Evolutionary conservation across 495 filamentous ascomycete genomes (phyloP).

Genomic region (Penicillium maclennaniae): DNA sequence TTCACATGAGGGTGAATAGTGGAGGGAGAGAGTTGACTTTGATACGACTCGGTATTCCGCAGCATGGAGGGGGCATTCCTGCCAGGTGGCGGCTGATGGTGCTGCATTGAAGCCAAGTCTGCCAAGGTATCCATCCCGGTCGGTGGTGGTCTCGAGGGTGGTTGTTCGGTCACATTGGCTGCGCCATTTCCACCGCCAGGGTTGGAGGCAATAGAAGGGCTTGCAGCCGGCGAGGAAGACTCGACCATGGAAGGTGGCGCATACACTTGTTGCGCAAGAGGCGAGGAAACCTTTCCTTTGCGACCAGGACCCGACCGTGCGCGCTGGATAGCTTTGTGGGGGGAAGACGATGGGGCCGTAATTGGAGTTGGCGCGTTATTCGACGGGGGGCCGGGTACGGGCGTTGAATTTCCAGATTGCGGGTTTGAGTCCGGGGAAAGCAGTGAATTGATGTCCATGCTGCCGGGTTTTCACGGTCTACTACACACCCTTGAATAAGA

Average conservation of each 20-base stretch:
- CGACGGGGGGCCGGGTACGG: slow-evolving; percentile 34
- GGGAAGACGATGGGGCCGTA: slow-evolving; percentile 26
- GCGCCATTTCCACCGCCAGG: slow-evolving; percentile 32
- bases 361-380: slow-evolving; percentile 27
- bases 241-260: slow-evolving; percentile 32
- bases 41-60: slow-evolving; percentile 45
- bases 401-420: slow-evolving; percentile 40
- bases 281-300: slow-evolving; percentile 40
- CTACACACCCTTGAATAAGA: slow-evolving; percentile 10
- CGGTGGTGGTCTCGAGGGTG: slow-evolving; percentile 44
- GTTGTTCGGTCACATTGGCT: slow-evolving; percentile 31
- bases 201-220: slow-evolving; percentile 25
- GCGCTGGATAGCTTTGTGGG: slow-evolving; percentile 35
- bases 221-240: slow-evolving; percentile 28
- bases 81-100: slow-evolving; percentile 27
- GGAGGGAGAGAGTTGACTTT: slow-evolving; percentile 48
- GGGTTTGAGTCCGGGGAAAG: slow-evolving; percentile 64
- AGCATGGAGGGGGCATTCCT: slow-evolving; percentile 36
- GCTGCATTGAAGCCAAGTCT: slow-evolving; percentile 64
- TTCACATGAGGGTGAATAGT: slow-evolving; percentile 47
- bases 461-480: slow-evolving; percentile 8
- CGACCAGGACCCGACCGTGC: slow-evolving; percentile 30
- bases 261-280: slow-evolving; percentile 41
- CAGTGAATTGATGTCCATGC: slow-evolving; percentile 71
- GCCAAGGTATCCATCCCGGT: slow-evolving; percentile 65